Evolutionary conservation across 2,329 filamentous ascomycete species (phyloP).

Genomic region (Pezizomycotina sp.): DNA sequence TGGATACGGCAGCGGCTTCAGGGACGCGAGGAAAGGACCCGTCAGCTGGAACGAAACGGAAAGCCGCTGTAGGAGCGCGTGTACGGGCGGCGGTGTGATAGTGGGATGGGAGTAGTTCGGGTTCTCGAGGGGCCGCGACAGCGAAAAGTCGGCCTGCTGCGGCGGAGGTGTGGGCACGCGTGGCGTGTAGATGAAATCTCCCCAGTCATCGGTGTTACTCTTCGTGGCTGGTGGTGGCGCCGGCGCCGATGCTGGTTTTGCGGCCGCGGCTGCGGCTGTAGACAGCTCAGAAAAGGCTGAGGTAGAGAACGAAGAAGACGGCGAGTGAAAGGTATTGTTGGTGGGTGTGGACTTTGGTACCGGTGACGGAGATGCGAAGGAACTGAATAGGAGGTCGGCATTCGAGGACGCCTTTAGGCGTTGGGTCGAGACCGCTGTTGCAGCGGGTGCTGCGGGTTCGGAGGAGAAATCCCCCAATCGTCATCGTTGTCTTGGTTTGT

Average conservation of each 20-base stretch:
- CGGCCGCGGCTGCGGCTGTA: not conserved
- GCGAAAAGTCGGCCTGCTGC: conserved; percentile 5
- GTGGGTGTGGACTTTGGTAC: conserved; percentile 2
- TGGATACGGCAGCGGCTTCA: conserved; percentile 23
- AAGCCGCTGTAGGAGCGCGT: conserved; percentile 20
- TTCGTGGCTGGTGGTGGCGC: conserved; percentile 8
- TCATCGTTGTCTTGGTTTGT: too few relatives aligned
- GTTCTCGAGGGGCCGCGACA: conserved; percentile 7
- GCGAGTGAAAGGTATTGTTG: not conserved
- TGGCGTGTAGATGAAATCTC: conserved; percentile 22
- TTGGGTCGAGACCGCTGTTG: too few relatives aligned
- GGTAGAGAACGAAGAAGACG: too few relatives aligned
- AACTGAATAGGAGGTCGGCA: conserved; percentile 4
- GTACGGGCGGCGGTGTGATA: conserved; percentile 18
- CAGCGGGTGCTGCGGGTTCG: too few relatives aligned
- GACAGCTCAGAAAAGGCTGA: too few relatives aligned
- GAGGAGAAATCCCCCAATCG: too few relatives aligned
- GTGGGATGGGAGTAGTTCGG: conserved; percentile 11
- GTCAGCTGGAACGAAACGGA: conserved; percentile 21
- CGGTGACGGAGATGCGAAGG: conserved; percentile 3
- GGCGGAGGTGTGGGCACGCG: conserved; percentile 11
- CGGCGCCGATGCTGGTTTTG: not conserved
- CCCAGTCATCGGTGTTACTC: conserved; percentile 22
- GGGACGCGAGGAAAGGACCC: conserved; percentile 20
- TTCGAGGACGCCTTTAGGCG: too few relatives aligned